A percentile compares a stretch with the other conserved stretches of the same genome.
phyloP scores from a whole-genome alignment of 106 monocot species.

The Amphibolis antarctica region DNA sequence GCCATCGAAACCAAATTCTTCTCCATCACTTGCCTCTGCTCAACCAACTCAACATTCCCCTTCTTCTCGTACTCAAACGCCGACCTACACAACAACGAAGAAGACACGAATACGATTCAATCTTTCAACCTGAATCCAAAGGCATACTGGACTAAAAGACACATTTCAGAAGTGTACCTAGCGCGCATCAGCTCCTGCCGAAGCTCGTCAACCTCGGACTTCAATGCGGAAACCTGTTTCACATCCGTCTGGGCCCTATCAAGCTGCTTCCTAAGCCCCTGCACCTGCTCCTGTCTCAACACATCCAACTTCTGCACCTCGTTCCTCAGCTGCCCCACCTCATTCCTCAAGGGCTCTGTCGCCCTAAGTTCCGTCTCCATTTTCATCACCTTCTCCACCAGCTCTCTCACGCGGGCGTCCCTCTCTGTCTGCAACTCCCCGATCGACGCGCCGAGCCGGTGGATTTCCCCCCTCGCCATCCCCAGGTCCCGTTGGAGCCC shows the following conservation, averaged over 20 bases:
- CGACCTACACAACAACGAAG: conserved; percentile 22
- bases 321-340: conserved; percentile 15
- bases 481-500: conserved; percentile 12
- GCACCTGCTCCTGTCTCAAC: conserved; percentile 53
- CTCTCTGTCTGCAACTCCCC: conserved; percentile 8
- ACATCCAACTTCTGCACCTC: conserved; percentile 28
- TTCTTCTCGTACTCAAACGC: conserved; percentile 80
- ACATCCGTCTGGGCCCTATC: conserved; percentile 43
- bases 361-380: conserved; percentile 20
- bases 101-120: not conserved
- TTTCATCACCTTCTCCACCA: conserved; percentile 21
- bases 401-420: conserved; percentile 14
- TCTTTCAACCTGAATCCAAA: not conserved
- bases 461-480: conserved; percentile 16
- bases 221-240: conserved; percentile 34
- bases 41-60: conserved; percentile 31
- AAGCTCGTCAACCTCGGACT: conserved; percentile 50
- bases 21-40: conserved; percentile 27
- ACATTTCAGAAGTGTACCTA: conserved; percentile 26
- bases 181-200: conserved; percentile 52
- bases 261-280: conserved; percentile 48
- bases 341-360: conserved; percentile 12
- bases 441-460: conserved; percentile 4
- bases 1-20: conserved; percentile 30
- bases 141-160: not conserved